A percentile compares a stretch with the other conserved stretches of the same genome.
Evolutionary conservation across 805 yeast genomes (phyloP).

Genomic region (Torulaspora franciscae): DNA sequence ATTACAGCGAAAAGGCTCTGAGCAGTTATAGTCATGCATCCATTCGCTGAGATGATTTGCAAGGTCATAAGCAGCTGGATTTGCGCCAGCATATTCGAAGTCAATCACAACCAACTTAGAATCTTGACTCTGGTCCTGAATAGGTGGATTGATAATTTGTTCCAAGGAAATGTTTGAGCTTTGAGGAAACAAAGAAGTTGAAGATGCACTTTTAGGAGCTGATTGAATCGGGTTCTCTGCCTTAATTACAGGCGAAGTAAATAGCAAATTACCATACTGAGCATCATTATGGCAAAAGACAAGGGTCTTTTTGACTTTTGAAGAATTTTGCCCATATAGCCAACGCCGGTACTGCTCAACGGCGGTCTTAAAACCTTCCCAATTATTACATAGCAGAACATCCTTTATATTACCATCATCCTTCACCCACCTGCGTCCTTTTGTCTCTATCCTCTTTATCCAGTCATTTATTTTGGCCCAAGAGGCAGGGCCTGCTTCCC

Average conservation of each 20-base stretch:
- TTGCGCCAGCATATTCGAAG: conserved; percentile 92
- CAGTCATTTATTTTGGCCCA: conserved; percentile 74
- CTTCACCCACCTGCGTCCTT: conserved; percentile 34
- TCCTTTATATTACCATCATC: conserved; percentile 33
- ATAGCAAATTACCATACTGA: conserved; percentile 87
- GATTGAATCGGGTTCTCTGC: conserved; percentile 30
- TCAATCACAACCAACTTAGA: conserved; percentile 86
- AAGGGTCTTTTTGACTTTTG: conserved; percentile 43
- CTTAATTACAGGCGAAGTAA: conserved; percentile 50
- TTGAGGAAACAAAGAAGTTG: conserved; percentile 31
- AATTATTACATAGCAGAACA: conserved; percentile 39
- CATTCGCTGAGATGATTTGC: conserved; percentile 94
- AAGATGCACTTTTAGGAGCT: conserved; percentile 15
- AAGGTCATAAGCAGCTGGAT: conserved; percentile 81
- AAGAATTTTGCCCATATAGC: conserved; percentile 42
- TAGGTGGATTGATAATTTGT: conserved; percentile 36
- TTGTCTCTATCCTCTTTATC: conserved; percentile 46
- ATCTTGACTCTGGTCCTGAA: conserved; percentile 47
- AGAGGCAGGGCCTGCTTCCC: conserved; percentile 53
- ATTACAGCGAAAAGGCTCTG: conserved; percentile 43
- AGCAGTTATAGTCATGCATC: conserved; percentile 83
- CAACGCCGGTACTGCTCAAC: conserved; percentile 54
- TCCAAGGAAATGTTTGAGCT: conserved; percentile 28
- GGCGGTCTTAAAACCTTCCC: conserved; percentile 47
- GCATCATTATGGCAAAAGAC: conserved; percentile 95